Conservation (phyloP, 257 asterid species). For the Fraxinus americana region DNA sequence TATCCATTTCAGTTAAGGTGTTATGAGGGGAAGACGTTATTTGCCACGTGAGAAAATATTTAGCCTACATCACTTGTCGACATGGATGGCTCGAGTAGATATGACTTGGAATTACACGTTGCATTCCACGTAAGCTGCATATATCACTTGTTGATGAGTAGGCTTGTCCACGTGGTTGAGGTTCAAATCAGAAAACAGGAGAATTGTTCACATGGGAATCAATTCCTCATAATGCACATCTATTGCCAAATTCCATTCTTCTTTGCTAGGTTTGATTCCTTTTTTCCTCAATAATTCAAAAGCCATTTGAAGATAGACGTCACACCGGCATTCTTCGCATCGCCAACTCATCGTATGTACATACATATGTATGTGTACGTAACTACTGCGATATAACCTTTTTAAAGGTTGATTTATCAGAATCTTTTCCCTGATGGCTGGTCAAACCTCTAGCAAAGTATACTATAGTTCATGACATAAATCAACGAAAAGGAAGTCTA, state of each 20-base stretch:
- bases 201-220: conserved; percentile 30
- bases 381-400: background rate
- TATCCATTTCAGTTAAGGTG: conserved; percentile 35
- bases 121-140: background rate
- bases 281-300: conserved; percentile 39
- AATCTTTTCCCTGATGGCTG: background rate
- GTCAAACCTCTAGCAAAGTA: background rate
- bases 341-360: background rate
- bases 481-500: background rate
- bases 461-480: no score
- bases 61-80: background rate
- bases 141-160: background rate
- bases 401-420: background rate
- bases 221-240: conserved; percentile 35
- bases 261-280: conserved; percentile 22
- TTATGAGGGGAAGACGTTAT: conserved; percentile 26
- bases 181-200: conserved; percentile 2
- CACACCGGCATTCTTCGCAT: conserved; percentile 22
- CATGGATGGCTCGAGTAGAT: background rate
- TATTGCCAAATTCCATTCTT: conserved; percentile 30
- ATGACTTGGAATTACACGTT: background rate
- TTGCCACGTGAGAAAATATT: conserved; percentile 12
- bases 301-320: conserved; percentile 35
- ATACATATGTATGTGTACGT: background rate
- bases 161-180: conserved; percentile 21